phyloP scores from a whole-genome alignment of 805 yeast genomes.

The Debaryomyces hansenii region DNA sequence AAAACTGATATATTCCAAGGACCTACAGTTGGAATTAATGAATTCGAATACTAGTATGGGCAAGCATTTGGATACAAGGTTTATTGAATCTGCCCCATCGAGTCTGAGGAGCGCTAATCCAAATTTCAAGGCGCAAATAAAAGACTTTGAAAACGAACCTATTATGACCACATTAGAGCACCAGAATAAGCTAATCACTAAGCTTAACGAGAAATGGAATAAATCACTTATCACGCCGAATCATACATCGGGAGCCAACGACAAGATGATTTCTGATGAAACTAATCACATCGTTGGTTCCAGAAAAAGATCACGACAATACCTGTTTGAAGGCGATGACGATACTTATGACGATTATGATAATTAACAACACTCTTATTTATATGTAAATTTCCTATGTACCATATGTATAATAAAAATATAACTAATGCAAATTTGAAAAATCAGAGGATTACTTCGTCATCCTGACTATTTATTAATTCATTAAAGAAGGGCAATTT shows the following conservation, averaged over 20 bases:
- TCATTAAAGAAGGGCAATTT: conserved; percentile 61
- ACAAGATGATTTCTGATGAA: conserved; percentile 7
- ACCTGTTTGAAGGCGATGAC: conserved; percentile 16
- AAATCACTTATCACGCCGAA: conserved; percentile 17
- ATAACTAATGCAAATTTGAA: conserved; percentile 1
- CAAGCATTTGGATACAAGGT: conserved; percentile 11
- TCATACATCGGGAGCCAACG: conserved; percentile 2
- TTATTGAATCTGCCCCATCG: background rate
- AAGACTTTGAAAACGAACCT: conserved; percentile 5
- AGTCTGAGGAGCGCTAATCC: background rate
- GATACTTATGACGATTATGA: conserved; percentile 7
- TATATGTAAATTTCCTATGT: background rate
- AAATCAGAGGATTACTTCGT: conserved; percentile 25
- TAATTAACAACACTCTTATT: conserved; percentile 1
- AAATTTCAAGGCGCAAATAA: background rate
- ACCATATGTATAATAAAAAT: background rate
- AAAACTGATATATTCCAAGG: conserved; percentile 29
- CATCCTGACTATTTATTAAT: conserved; percentile 27
- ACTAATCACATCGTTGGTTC: background rate
- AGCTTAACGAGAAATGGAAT: conserved; percentile 43
- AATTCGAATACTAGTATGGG: conserved; percentile 3
- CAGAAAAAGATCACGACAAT: conserved; percentile 17
- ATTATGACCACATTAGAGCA: conserved; percentile 18
- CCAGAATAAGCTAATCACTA: conserved; percentile 33
- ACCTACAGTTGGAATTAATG: conserved; percentile 36